These are phyloP conservation scores for Aspergillus fumigatiaffinis DNA, from an alignment of 2,329 filamentous ascomycete species.

Conservation along the genomic window DNA sequence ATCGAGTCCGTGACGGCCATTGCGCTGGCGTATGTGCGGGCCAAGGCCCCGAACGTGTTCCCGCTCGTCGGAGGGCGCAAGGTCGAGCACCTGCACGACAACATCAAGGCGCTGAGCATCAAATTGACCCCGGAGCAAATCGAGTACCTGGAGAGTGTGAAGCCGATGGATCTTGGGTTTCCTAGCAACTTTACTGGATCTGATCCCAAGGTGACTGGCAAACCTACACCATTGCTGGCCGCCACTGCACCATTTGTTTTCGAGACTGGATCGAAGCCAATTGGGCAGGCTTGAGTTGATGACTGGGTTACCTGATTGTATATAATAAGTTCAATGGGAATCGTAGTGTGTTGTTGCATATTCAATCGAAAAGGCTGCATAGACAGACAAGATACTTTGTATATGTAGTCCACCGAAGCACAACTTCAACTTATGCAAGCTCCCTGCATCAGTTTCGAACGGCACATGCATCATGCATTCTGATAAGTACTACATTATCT, in stretches of 20 bases:
- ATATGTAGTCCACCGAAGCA: too few relatives aligned
- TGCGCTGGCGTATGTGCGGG: constrained; percentile 69
- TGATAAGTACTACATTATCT: too few relatives aligned
- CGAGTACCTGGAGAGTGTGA: constrained; percentile 60
- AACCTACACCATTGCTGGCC: constrained; percentile 3
- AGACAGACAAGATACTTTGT: too few relatives aligned
- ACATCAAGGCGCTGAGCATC: constrained; percentile 52
- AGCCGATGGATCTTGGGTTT: constrained; percentile 63
- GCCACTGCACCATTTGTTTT: constrained; percentile 15
- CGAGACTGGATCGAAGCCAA: constrained; percentile 16
- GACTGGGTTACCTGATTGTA: background rate
- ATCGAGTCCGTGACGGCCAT: constrained; percentile 56
- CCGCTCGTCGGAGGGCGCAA: constrained; percentile 69
- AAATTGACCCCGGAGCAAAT: constrained; percentile 60
- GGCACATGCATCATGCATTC: too few relatives aligned
- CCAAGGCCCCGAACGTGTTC: constrained; percentile 68
- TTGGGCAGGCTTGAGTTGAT: constrained; percentile 8
- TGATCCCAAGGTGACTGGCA: constrained; percentile 22
- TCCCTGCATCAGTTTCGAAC: too few relatives aligned
- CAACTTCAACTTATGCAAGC: too few relatives aligned
- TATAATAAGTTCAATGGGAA: background rate
- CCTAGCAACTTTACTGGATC: constrained; percentile 55
- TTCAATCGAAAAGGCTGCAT: too few relatives aligned
- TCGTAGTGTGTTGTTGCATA: too few relatives aligned
- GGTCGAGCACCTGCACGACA: constrained; percentile 64